phyloP scores from a whole-genome alignment of 1,139 yeast genomes.

The Yamadazyma blattariae region DNA sequence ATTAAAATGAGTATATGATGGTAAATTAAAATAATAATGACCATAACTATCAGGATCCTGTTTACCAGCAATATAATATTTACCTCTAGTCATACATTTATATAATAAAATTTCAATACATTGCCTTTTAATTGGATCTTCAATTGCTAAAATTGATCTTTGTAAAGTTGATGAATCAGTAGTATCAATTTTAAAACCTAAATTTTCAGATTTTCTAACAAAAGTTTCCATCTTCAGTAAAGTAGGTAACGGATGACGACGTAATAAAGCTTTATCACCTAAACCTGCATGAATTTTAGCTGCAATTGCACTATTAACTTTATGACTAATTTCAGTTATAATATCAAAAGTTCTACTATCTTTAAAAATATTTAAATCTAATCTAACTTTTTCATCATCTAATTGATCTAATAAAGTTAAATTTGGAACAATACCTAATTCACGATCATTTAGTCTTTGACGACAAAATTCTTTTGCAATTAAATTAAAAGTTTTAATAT shows the following conservation, averaged over 20 bases:
- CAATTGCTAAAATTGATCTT: conserved; percentile 62
- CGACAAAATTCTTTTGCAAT: conserved; percentile 73
- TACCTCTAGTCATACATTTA: conserved; percentile 84
- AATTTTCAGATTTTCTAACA: conserved; percentile 61
- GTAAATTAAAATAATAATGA: conserved; percentile 79
- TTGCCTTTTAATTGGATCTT: conserved; percentile 62
- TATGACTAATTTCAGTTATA: conserved; percentile 73
- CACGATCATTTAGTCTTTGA: conserved; percentile 57
- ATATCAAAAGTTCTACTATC: conserved; percentile 56
- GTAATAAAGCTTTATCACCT: conserved; percentile 78
- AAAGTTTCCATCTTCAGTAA: conserved; percentile 79
- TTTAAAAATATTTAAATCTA: conserved; percentile 72
- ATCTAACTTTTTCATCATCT: conserved; percentile 79
- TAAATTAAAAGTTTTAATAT: conserved; percentile 60
- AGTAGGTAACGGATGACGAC: conserved; percentile 87
- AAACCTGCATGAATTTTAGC: conserved; percentile 71
- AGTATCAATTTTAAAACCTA: conserved; percentile 72
- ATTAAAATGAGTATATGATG: conserved; percentile 90
- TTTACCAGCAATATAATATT: conserved; percentile 85
- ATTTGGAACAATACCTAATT: conserved; percentile 50
- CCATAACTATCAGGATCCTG: conserved; percentile 75
- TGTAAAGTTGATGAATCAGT: conserved; percentile 72
- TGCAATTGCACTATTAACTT: conserved; percentile 85
- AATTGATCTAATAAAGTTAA: conserved; percentile 73
- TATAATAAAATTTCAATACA: conserved; percentile 77